A percentile compares a stretch with the other conserved stretches of the same genome.
Evolutionary conservation across 73 alveolate species (phyloP).

Genomic region (Stentor roeselii): DNA sequence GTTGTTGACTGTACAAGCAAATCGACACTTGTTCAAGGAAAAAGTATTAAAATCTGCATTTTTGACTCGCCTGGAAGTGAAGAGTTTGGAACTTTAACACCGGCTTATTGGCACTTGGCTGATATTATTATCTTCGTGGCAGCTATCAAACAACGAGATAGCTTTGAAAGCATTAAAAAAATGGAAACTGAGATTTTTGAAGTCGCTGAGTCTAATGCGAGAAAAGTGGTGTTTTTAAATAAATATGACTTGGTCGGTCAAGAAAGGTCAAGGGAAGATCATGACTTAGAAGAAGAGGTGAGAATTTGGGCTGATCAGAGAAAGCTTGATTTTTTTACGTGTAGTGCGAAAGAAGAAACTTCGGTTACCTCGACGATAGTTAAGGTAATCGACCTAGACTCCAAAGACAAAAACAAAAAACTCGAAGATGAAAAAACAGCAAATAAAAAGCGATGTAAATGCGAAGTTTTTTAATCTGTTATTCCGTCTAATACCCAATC

Average conservation of each 20-base stretch:
- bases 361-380: too few species aligned
- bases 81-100: neutral
- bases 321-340: neutral
- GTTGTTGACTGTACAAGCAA: constrained; percentile 7
- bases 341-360: neutral
- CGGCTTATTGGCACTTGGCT: constrained; percentile 12
- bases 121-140: constrained; percentile 17
- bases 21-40: neutral
- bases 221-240: too few species aligned
- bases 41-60: neutral
- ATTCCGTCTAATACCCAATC: too few species aligned
- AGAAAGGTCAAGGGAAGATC: neutral
- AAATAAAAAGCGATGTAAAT: too few species aligned
- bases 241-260: neutral
- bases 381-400: too few species aligned
- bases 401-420: too few species aligned
- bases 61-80: constrained; percentile 22
- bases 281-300: neutral
- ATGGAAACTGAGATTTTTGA: neutral
- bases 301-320: neutral
- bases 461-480: too few species aligned
- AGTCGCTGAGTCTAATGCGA: neutral
- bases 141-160: neutral
- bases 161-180: neutral
- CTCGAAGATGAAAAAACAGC: too few species aligned